phyloP scores from a whole-genome alignment of 768 basidiomycete genomes.

The Cubamyces lactineus region DNA sequence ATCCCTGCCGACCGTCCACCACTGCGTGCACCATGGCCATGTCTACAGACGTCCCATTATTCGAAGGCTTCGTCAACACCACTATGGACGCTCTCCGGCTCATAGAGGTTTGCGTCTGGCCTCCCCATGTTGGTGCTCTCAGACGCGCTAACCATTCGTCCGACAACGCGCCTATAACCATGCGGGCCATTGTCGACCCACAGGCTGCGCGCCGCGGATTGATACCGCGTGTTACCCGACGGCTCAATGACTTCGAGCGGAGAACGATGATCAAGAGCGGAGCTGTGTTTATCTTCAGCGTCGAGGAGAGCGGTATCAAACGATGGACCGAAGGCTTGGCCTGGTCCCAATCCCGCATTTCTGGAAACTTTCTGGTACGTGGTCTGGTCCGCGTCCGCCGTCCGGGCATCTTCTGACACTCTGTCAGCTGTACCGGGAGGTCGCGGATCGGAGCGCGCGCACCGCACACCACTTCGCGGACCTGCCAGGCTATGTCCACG shows the following conservation, averaged over 20 bases:
- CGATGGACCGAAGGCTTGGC: slow-evolving; percentile 80
- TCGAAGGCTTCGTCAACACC: slow-evolving; percentile 80
- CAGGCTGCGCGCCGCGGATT: slow-evolving; percentile 80
- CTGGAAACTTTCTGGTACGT: slow-evolving; percentile 81
- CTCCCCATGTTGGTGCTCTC: neutral
- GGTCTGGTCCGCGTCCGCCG: neutral
- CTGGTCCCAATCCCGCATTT: slow-evolving; percentile 85
- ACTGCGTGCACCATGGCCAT: slow-evolving; percentile 17
- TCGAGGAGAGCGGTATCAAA: slow-evolving; percentile 87
- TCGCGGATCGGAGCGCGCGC: slow-evolving; percentile 67
- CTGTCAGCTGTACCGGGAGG: slow-evolving; percentile 77
- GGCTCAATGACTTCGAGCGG: slow-evolving; percentile 82
- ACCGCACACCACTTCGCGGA: slow-evolving; percentile 34
- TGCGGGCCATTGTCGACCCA: slow-evolving; percentile 4
- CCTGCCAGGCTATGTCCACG: slow-evolving; percentile 19
- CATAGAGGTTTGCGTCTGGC: slow-evolving; percentile 42
- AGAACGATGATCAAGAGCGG: slow-evolving; percentile 53
- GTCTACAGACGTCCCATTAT: slow-evolving; percentile 50
- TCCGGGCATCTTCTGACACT: slow-evolving; percentile 10
- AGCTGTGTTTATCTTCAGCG: slow-evolving; percentile 87
- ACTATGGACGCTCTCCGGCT: slow-evolving; percentile 81
- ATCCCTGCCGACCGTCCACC: neutral
- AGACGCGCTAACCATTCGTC: neutral
- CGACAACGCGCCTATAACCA: neutral
- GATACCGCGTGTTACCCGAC: slow-evolving; percentile 81